Base-by-base conservation (phyloP, 768 basidiomycete genomes). In the Leccinum imitatum region DNA sequence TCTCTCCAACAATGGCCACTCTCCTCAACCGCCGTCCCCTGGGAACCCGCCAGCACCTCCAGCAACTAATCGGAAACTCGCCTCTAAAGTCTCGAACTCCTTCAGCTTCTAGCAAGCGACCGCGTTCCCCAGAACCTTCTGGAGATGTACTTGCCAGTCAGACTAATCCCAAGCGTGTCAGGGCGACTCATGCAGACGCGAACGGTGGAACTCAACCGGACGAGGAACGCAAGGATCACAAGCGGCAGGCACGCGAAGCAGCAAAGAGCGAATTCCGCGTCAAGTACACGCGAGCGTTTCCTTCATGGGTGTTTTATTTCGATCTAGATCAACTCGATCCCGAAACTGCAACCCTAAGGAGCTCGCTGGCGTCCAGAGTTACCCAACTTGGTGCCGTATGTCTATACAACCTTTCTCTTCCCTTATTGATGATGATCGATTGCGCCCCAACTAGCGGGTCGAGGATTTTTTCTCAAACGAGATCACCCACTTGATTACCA, bases 381-480 rank as follows among this genome's bases (percentile, higher is more conserved):
- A 66, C 74, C 37, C 81, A 82, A 46, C 82, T 97, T 62, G 90
- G 91, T 63, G 90, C 86, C 61, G 96, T 98, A 74, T 67, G 92
- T 83, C 50, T 15, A 46, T 44, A 37, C 31, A 21, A 25, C 51
- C 30, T n/a, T 31, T 53, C 39, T 54, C 27, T 33, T 50, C 21
- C 57, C 30, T 53, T 57, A 25, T 53, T 11, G 21, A 54, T 31
- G 52, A 46, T 35, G 35, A 61, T 59, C 53, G 25, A 56, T 54
- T 54, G 48, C n/a, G 15, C 46, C 53, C 48, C 54, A 19, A 59
- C 37, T 68, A 98, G 97, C 80, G 79, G 58, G 83, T 93, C 58
- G 93, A 96, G 53, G 83, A 87, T 61, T 97, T 97, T 80, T 95
- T 98, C 73, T 92, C 90, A 31, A 86, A 81, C 52, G 82, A 85